Percentiles rank a stretch among this genome's conserved stretches.
These are phyloP conservation scores for Dryadomyces quercus-mongolicae DNA, from an alignment of 2,329 filamentous ascomycete species.

Conservation along the genomic window DNA sequence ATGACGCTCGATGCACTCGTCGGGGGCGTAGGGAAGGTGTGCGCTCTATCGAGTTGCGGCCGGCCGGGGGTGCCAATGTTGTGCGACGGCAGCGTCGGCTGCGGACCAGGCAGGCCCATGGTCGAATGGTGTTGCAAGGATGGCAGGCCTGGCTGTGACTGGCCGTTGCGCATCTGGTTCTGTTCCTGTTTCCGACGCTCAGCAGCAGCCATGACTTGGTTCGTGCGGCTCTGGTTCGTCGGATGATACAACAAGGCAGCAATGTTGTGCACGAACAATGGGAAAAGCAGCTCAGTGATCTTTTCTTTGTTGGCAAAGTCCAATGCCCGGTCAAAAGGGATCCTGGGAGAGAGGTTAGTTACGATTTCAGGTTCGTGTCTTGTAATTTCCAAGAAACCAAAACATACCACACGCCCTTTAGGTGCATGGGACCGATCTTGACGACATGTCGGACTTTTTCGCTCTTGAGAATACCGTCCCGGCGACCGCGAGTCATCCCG, in stretches of 20 bases:
- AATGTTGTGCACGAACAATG: slow-evolving; percentile 95
- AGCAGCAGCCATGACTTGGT: slow-evolving; percentile 76
- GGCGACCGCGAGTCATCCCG: slow-evolving; percentile 90
- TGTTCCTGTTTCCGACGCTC: slow-evolving; percentile 65
- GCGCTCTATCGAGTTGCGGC: slow-evolving; percentile 68
- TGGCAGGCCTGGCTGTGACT: slow-evolving; percentile 43
- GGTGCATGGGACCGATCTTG: slow-evolving; percentile 97
- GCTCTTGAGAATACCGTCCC: slow-evolving; percentile 94
- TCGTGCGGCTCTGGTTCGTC: slow-evolving; percentile 70
- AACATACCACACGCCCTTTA: slow-evolving; percentile 90
- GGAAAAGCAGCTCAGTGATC: slow-evolving; percentile 90
- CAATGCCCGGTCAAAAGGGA: slow-evolving; percentile 91
- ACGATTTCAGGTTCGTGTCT: not conserved
- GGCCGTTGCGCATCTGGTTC: slow-evolving; percentile 49
- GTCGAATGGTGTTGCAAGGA: slow-evolving; percentile 53
- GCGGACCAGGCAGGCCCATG: slow-evolving; percentile 47
- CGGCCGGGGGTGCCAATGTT: slow-evolving; percentile 45
- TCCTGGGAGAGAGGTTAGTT: slow-evolving; percentile 47
- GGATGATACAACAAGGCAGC: slow-evolving; percentile 88
- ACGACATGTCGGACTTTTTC: slow-evolving; percentile 95
- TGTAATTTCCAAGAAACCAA: not conserved
- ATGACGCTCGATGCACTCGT: slow-evolving; percentile 84
- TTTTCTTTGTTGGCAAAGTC: slow-evolving; percentile 99
- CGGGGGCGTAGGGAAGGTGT: slow-evolving; percentile 89
- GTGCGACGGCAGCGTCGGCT: slow-evolving; percentile 50